A percentile compares a stretch with the other conserved stretches of the same genome.
These are phyloP conservation scores for Metschnikowia bowlesiae DNA, from an alignment of 805 yeast species.

Conservation along the genomic window DNA sequence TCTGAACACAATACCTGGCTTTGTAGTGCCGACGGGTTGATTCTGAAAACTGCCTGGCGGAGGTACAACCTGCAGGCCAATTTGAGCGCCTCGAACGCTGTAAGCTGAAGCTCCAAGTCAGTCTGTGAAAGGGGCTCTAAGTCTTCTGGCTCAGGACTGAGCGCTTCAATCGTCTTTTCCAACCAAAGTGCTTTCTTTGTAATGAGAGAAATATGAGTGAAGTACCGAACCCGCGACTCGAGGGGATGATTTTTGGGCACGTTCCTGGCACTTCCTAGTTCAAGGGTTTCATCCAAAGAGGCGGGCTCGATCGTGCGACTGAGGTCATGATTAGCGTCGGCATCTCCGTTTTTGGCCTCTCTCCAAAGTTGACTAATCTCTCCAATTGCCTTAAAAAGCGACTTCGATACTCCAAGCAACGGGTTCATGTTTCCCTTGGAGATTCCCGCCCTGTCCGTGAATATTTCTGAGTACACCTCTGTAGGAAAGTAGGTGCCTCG, in stretches of 20 bases:
- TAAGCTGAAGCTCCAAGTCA: conserved; percentile 62
- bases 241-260: neutral
- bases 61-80: conserved; percentile 63
- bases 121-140: conserved; percentile 35
- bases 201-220: conserved; percentile 21
- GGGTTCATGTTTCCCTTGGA: conserved; percentile 55
- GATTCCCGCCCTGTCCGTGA: conserved; percentile 32
- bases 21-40: conserved; percentile 60
- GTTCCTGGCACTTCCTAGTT: neutral
- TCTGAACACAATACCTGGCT: conserved; percentile 56
- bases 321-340: neutral
- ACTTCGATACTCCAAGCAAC: conserved; percentile 66
- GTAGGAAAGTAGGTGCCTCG: conserved; percentile 64
- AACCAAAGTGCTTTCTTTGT: conserved; percentile 33
- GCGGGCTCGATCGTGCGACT: neutral
- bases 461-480: conserved; percentile 53
- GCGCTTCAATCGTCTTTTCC: conserved; percentile 45
- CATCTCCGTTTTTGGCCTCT: conserved; percentile 36
- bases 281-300: neutral
- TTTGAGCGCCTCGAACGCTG: conserved; percentile 69
- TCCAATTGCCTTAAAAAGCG: conserved; percentile 62
- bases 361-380: conserved; percentile 60
- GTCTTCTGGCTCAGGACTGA: conserved; percentile 51
- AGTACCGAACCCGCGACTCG: neutral
- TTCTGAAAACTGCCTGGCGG: conserved; percentile 56